Percentiles rank a stretch among this genome's conserved stretches.
These are phyloP conservation scores for Conringia planisiliqua DNA, from an alignment of 345 rosid genomes.

Conservation along the genomic window DNA sequence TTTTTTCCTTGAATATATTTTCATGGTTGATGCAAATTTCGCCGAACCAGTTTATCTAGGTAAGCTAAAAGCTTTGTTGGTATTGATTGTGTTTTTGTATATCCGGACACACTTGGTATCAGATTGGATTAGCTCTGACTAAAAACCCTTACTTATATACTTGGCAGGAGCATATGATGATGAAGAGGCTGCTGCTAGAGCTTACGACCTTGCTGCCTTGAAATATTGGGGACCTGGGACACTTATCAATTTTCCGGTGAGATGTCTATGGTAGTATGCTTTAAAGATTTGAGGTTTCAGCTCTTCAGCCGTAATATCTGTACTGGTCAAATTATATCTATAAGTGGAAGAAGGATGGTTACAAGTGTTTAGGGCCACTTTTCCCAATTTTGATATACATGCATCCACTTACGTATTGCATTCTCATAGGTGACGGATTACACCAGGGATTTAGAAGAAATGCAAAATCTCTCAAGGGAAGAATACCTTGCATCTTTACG, in stretches of 20 bases:
- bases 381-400: neutral
- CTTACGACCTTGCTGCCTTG: slow-evolving; percentile 96
- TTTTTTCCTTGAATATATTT: slow-evolving; percentile 25
- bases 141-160: slow-evolving; percentile 17
- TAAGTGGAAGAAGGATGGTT: neutral
- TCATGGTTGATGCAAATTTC: slow-evolving; percentile 31
- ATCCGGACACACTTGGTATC: neutral
- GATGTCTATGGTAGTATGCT: slow-evolving; percentile 13
- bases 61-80: slow-evolving; percentile 35
- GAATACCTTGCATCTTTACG: slow-evolving; percentile 95
- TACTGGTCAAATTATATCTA: neutral
- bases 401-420: slow-evolving; percentile 25
- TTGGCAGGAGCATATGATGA: slow-evolving; percentile 95
- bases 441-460: slow-evolving; percentile 93
- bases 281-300: neutral
- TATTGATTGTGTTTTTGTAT: slow-evolving; percentile 12
- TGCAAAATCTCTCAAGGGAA: slow-evolving; percentile 94
- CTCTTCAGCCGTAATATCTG: neutral
- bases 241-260: slow-evolving; percentile 92
- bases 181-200: slow-evolving; percentile 99
- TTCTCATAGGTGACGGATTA: slow-evolving; percentile 75
- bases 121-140: neutral
- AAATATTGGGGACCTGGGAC: slow-evolving; percentile 99
- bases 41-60: slow-evolving; percentile 82
- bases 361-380: neutral